Evolutionary conservation across 2,329 filamentous ascomycete species (phyloP), one percentile per base, ranked within the genome.

Genomic region (Exophiala sideris): DNA sequence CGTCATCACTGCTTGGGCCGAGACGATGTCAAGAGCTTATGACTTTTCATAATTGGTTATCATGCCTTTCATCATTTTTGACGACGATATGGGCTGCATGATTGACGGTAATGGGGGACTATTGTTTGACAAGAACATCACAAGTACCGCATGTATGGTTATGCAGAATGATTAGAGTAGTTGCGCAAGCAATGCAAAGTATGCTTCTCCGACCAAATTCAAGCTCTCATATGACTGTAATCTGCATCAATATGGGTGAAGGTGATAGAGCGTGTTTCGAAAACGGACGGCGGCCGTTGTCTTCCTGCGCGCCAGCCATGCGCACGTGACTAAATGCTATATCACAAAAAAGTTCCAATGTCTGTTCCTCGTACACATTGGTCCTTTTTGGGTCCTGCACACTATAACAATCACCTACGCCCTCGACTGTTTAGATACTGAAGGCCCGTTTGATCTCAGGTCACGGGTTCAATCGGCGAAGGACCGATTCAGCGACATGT

Each of bases 31-130:
- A 60, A 60, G 57, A 57, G 51, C 45, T 53, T 53, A 60, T 53
- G 57, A 60, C 18, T 57, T 57, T 44, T 33, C 40, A 35, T 24
- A 18, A n/a, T 21, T 36, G 48, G 49, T 36, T 40, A 48, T 41
- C 29, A 52, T 18, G 39, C 42, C 52, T 21, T 46, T 52, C n/a
- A 16, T 44, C n/a, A 20, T 42, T 47, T 54, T 18, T 56, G 20
- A 60, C 50, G 57, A 60, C 45, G 57, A 60, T 53, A 60, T 60
- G 57, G 50, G 42, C 38, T 57, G 54, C 50, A 60, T 50, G 57
- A 60, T 40, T 41, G 45, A 52, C 44, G 50, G 29, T 58, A 58
- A 52, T 58, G 45, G 52, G 14, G 9, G 39, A 20, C 51, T 46
- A 52, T 50, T 24, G 40, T 33, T 24, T 42, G 29, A 34, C 38